Evolutionary conservation across 441 rosid species (phyloP), one percentile per base, ranked within the genome.

Genomic region (Croton setiger): DNA sequence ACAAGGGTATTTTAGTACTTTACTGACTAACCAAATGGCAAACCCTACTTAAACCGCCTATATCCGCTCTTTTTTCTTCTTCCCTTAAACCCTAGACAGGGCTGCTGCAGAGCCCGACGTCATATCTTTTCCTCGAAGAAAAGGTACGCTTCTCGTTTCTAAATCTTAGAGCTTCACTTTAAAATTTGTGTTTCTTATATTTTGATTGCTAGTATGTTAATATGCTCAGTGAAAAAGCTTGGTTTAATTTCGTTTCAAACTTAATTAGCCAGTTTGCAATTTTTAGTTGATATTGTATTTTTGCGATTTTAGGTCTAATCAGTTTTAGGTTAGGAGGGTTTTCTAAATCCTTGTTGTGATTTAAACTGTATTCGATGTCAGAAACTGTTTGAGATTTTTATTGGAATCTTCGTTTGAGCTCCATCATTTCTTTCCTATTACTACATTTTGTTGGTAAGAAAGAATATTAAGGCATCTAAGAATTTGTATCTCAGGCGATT

Each of bases 71-170:
- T 17, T 41, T 17, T 27, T 27, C 31, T 27, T 27, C 4, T 17
- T 31, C 20, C 17, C 64, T 64, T 55, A 71, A 71, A 71, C 74
- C 74, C 69, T 55, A 71, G 63, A 55, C 52, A 45, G 64, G 67
- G 74, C 63, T 23, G 63, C 36, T 20, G 21, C 27, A 3, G 67
- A n/a, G 67, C 54, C 60, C 73, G 13, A 39, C 45, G 10, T 39
- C 58, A 18, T 2, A 20, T 44, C 37, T 27, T 11, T 13, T 39
- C 21, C 7, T 47, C 36, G 31, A 23, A 48, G 51, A 41, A 27
- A 44, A 63, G 68, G 33, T 54, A 23, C 47, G 44, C 52, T 69
- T 7, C 48, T 21, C 36, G 15, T 47, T 35, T 35, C 21, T 9
- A 7, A 41, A 12, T 41, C 15, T 13, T 3, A 10, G 6, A 35